Evolutionary conservation across 2,329 filamentous ascomycete genomes (phyloP).

Genomic region (Myriosclerotinia curreyana): DNA sequence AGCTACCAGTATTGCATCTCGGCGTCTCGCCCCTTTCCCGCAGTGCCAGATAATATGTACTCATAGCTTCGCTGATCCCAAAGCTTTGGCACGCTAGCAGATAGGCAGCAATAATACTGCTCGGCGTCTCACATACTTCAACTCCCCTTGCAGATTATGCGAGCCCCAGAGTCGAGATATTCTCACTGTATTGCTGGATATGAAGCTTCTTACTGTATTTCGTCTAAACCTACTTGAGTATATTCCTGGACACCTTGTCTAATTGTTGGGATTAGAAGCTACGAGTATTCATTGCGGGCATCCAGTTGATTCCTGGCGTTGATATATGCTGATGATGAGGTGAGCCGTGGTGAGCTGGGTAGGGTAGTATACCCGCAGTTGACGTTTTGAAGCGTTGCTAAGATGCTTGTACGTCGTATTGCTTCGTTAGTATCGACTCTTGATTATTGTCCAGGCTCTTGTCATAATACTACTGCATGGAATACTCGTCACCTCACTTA

Average conservation of each 20-base stretch:
- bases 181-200: no score
- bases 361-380: neutral
- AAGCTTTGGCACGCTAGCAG: neutral
- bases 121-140: no score
- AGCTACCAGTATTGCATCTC: neutral
- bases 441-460: neutral
- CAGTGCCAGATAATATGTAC: no score
- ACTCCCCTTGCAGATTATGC: no score
- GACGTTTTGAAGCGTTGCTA: neutral
- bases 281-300: neutral
- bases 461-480: neutral
- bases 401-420: neutral
- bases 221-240: no score
- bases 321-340: neutral
- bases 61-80: neutral
- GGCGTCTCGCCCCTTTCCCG: neutral
- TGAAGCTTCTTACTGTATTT: no score
- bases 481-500: neutral
- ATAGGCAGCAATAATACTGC: neutral
- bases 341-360: neutral
- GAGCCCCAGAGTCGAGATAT: no score
- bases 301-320: no score
- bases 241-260: no score
- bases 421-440: neutral
- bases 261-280: neutral